Base-by-base conservation (phyloP, 768 basidiomycete genomes). In the button mushroom (Agaricus bisporus) region DNA sequence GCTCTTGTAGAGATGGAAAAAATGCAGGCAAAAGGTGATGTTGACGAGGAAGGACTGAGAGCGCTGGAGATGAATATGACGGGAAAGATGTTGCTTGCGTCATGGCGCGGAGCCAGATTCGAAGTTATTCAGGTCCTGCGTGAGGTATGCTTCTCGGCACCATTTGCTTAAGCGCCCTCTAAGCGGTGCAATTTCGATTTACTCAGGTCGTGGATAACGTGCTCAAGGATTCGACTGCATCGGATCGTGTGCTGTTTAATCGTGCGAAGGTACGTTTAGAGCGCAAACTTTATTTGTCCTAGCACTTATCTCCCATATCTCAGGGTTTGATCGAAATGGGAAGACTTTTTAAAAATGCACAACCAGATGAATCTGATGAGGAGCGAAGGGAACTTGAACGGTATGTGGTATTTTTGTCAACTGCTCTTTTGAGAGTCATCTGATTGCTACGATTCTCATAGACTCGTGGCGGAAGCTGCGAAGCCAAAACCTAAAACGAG, bases 101-200 rank as follows among this genome's bases (percentile, higher is more conserved):
- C 95, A 22, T 99, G 97, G 97, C 85, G 94, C 54, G 97, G 95
- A 12, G 95, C 95, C 3, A 83, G 95, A 49, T 83, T 98, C 64
- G 97, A 99, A 71, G 93, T 98, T 39, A 80, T 88, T 18, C 88
- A 92, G 61, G 92, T 98, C 12, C 75, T 95, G 45, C 80, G 92
- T 48, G 85, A 91, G 75, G 68, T 73, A 54, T 15, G 63, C 15
- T 48, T 12, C 9, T 44, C 17, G 56, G 52, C 17, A 54, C 14
- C 53, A 41, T 26, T 32, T 32, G 1, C 11, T 6, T 11, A 49
- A 48, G 43, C 25, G 10, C 37, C 37, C 22, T 28, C 48, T 36
- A 26, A 17, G 20, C 20, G 38, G 22, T 20, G 10, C 22, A 15
- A 35, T 47, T 56, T 52, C 47, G 35, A 51, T 38, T 37, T 50